Evolutionary conservation across 805 yeast genomes (phyloP).

Genomic region (Wickerhamomyces canadensis): DNA sequence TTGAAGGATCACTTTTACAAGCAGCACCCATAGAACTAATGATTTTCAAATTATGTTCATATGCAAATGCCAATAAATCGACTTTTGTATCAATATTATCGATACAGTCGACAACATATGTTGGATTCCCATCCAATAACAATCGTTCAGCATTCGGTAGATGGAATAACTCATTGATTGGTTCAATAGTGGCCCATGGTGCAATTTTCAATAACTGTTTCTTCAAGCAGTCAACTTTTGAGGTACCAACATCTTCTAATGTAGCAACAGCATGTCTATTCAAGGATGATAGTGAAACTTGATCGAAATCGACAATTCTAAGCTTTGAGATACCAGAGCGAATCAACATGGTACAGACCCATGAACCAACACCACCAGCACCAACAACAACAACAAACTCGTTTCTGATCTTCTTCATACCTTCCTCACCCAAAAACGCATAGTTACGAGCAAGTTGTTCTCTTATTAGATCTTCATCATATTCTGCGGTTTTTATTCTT

Average conservation of each 20-base stretch:
- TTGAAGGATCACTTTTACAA: conserved; percentile 90
- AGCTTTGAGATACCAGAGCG: conserved; percentile 84
- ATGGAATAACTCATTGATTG: conserved; percentile 74
- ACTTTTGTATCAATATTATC: conserved; percentile 97
- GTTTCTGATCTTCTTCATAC: conserved; percentile 64
- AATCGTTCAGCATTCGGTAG: conserved; percentile 58
- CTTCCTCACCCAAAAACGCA: conserved; percentile 86
- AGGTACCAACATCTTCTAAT: conserved; percentile 84
- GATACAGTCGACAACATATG: conserved; percentile 87
- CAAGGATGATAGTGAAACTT: conserved; percentile 84
- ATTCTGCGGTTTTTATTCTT: conserved; percentile 14
- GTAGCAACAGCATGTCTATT: conserved; percentile 95
- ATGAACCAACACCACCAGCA: conserved; percentile 98
- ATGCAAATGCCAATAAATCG: conserved; percentile 73
- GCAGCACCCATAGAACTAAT: conserved; percentile 97
- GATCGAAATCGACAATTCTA: conserved; percentile 90
- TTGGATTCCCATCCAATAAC: conserved; percentile 52
- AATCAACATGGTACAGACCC: conserved; percentile 87
- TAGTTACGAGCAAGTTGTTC: conserved; percentile 94
- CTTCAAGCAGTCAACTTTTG: conserved; percentile 80
- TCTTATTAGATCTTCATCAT: conserved; percentile 67
- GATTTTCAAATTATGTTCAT: conserved; percentile 54
- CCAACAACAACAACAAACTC: conserved; percentile 80
- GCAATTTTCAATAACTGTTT: conserved; percentile 67
- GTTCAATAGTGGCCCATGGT: conserved; percentile 90